phyloP scores from a whole-genome alignment of 805 yeast species.

The Metschnikowia lochheadii region DNA sequence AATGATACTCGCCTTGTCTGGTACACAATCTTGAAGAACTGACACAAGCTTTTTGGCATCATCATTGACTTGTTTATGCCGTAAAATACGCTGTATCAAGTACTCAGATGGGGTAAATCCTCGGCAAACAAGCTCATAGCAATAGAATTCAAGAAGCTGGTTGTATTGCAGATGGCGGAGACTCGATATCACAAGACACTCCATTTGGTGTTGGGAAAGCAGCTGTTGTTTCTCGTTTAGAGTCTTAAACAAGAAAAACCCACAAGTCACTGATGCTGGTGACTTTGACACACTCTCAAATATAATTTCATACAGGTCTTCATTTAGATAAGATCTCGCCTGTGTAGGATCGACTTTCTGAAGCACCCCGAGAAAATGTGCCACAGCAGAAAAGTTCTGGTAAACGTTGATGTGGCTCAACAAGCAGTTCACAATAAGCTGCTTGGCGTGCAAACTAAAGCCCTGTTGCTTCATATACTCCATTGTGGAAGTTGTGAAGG shows the following conservation, averaged over 20 bases:
- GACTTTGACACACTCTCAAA: conserved; percentile 25
- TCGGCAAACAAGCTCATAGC: neutral
- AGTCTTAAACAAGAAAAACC: conserved; percentile 22
- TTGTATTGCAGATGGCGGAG: conserved; percentile 8
- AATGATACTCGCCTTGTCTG: neutral
- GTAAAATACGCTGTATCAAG: neutral
- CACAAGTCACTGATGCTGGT: conserved; percentile 25
- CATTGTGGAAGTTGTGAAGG: conserved; percentile 24
- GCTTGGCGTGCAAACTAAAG: conserved; percentile 12
- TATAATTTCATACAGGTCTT: conserved; percentile 23
- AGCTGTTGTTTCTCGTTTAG: conserved; percentile 10
- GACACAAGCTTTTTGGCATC: neutral
- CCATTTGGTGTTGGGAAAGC: conserved; percentile 11
- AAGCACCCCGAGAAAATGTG: conserved; percentile 26
- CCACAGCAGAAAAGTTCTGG: conserved; percentile 34
- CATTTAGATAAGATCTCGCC: conserved; percentile 10
- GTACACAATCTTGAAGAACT: neutral
- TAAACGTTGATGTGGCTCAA: conserved; percentile 31
- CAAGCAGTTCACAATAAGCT: conserved; percentile 32
- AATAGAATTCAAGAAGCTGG: conserved; percentile 10
- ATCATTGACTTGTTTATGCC: neutral
- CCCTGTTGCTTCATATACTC: conserved; percentile 15
- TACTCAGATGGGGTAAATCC: neutral
- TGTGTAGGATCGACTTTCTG: conserved; percentile 1
- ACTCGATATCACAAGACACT: conserved; percentile 18